Percentiles rank a stretch among this genome's conserved stretches.
phyloP scores from a whole-genome alignment of 331 rosid genomes.

The Malus hybrid region DNA sequence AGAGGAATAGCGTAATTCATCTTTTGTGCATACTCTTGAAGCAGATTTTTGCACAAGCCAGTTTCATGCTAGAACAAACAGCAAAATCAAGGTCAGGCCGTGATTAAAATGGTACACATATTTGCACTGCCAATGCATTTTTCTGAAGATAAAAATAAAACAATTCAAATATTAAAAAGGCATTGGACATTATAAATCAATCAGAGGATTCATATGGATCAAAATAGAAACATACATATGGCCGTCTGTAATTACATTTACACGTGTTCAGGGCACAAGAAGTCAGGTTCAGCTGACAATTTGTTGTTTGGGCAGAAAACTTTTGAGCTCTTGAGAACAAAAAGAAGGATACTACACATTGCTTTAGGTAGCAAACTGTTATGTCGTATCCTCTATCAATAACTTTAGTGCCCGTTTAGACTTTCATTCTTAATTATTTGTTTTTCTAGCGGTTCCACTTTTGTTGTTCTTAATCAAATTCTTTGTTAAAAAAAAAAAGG shows the following conservation, averaged over 20 bases:
- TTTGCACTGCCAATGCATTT: neutral
- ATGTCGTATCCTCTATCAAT: neutral
- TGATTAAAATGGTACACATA: neutral
- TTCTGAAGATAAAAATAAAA: neutral
- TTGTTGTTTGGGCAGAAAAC: neutral
- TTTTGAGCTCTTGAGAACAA: neutral
- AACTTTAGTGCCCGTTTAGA: neutral
- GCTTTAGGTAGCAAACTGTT: neutral
- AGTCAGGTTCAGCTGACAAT: too few relatives aligned
- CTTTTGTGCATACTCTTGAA: slow-evolving; percentile 97
- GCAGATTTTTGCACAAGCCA: slow-evolving; percentile 96
- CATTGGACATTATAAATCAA: neutral
- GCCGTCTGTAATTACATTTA: neutral
- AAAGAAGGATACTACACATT: neutral
- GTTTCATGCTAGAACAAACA: slow-evolving; percentile 70
- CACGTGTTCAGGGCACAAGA: neutral
- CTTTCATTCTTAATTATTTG: neutral
- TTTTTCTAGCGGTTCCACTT: neutral
- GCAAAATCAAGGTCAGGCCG: slow-evolving; percentile 17
- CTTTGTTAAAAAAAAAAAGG: neutral
- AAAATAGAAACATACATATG: neutral
- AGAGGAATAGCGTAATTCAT: slow-evolving; percentile 89
- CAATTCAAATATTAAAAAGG: neutral
- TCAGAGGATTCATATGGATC: neutral
- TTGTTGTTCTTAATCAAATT: neutral